Base-by-base conservation (phyloP, 2,329 filamentous ascomycete species). In the Penicillium griseofulvum region DNA sequence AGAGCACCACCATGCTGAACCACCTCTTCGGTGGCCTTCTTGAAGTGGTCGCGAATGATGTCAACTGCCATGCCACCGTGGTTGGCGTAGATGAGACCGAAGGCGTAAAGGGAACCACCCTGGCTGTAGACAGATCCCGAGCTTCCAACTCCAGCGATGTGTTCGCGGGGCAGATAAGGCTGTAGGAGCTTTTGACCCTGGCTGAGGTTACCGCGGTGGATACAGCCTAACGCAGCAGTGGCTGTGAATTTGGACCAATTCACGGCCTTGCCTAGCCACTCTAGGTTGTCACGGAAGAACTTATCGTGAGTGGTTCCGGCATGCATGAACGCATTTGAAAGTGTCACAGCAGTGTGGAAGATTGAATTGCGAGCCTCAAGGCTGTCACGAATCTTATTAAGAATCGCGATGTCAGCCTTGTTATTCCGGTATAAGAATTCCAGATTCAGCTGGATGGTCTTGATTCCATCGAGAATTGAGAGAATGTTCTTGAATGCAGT, bases 191-290 rank as follows among this genome's bases (percentile, higher is more conserved):
- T 96, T 69, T 91, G 87, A 1, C 92, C 94, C 69, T 99, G 93
- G 24, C 88, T 89, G 56, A 99, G 81, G 74, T 99, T 99, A 53
- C 94, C 94, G 43, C 91, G 88, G 74, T 99, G 94, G 60, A 99
- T 97, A 49, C 97, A 94, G 73, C 94, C 94, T 6, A 99, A 81
- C 8, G 94, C 94, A 54, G 94, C 94, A 5, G 94, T 99, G 14
- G 94, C 94, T 0, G 94, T 97, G 73, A 99, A 99, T 73, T 99
- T 99, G 58, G 92, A 97, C 94, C 94, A 99, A 78, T 99, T 99
- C 45, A 97, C 91, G 26, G 94, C 94, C 80, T 97, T 99, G 57
- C 93, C 92, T 4, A 99, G 79, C 94, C 94, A 99, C 63, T 99
- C 94, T 24, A 99, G 78, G 71, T 99, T 99, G 69, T 97, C 91